Conservation (phyloP, 495 filamentous ascomycete species). For the Neurospora hispaniola region DNA sequence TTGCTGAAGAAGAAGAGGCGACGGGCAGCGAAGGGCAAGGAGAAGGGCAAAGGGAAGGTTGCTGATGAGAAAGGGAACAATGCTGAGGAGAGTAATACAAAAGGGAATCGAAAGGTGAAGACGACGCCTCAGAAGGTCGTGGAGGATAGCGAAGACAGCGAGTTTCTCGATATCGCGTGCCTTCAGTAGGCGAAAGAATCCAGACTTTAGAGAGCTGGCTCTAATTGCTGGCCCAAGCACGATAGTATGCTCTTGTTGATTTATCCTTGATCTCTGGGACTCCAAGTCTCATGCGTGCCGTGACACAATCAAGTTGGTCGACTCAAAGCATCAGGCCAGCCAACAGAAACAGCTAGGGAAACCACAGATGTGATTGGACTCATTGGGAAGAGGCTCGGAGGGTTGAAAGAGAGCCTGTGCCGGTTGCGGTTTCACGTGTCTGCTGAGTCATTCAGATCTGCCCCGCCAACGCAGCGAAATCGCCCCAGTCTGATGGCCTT, state of each 20-base stretch:
- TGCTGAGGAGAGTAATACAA: neutral
- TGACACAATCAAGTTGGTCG: neutral
- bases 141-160: neutral
- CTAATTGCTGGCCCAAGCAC: neutral
- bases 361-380: conserved; percentile 8
- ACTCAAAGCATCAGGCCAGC: neutral
- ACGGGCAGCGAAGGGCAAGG: conserved; percentile 14
- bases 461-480: conserved; percentile 5
- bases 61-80: neutral
- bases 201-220: neutral
- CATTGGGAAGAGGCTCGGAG: neutral
- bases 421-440: conserved; percentile 6
- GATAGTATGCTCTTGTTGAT: neutral
- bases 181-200: neutral
- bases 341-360: conserved; percentile 1
- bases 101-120: neutral
- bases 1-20: conserved; percentile 48
- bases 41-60: neutral
- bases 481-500: conserved; percentile 6
- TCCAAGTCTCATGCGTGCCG: neutral
- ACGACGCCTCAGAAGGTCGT: neutral
- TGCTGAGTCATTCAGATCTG: conserved; percentile 10
- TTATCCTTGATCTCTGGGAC: neutral
- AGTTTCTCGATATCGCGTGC: neutral
- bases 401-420: conserved; percentile 2